phyloP scores from a whole-genome alignment of 2,329 filamentous ascomycete genomes.

The Hymenoscyphus fructigenus region DNA sequence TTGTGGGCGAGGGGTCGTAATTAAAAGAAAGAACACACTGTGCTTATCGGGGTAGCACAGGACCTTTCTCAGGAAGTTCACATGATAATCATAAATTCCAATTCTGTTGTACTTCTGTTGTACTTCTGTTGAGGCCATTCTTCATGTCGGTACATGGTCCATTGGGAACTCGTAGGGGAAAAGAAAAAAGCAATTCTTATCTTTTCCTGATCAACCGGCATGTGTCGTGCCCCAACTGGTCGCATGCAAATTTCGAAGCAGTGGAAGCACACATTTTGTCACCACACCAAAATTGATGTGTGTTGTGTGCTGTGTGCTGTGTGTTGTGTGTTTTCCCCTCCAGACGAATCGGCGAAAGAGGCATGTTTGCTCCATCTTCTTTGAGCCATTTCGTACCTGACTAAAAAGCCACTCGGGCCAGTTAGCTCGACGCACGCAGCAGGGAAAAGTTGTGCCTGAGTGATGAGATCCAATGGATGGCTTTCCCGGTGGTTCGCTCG shows the following conservation, averaged over 20 bases:
- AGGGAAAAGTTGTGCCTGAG: constrained; percentile 1
- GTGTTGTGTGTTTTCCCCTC: not conserved
- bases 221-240: not conserved
- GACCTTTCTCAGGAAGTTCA: not conserved
- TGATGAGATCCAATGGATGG: not conserved
- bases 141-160: not conserved
- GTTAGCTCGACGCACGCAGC: not conserved
- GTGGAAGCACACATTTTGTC: not conserved
- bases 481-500: not conserved
- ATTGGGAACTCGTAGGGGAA: not conserved
- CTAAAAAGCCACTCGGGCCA: not conserved
- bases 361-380: not conserved
- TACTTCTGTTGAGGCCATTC: not conserved
- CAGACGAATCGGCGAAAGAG: not conserved
- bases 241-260: not conserved
- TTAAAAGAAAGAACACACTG: not conserved
- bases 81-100: not conserved
- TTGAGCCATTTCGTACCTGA: not conserved
- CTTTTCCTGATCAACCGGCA: not conserved
- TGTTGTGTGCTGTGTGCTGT: too few relatives aligned
- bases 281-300: not conserved
- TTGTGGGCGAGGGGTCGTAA: not conserved
- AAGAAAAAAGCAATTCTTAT: not conserved
- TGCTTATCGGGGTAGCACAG: not conserved
- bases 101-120: not conserved